Conservation (phyloP, 306 rosid species). For the Clitoria ternatea region DNA sequence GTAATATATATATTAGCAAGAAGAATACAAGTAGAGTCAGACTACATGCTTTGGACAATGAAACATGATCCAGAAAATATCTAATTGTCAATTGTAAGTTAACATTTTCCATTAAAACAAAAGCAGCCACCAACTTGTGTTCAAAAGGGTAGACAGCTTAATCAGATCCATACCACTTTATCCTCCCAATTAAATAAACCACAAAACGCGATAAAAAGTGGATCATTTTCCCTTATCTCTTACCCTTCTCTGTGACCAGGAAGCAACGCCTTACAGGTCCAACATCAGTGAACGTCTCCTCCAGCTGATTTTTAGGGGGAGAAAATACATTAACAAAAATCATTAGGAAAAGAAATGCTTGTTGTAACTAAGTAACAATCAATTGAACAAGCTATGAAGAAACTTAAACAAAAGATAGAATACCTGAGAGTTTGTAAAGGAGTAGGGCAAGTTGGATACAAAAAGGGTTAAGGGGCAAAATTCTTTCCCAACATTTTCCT, state of each 20-base stretch:
- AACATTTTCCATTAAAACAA: background rate
- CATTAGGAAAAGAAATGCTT: background rate
- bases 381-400: background rate
- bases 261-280: constrained; percentile 91
- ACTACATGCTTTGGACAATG: background rate
- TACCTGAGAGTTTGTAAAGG: constrained; percentile 79
- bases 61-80: background rate
- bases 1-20: background rate
- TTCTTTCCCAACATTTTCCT: constrained; percentile 41
- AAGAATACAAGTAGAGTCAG: background rate
- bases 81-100: background rate
- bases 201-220: background rate
- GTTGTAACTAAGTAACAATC: background rate
- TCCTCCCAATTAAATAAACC: background rate
- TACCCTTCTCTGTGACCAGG: constrained; percentile 81
- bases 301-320: constrained; percentile 47
- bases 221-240: background rate
- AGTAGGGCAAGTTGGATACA: constrained; percentile 72
- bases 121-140: background rate
- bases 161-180: background rate
- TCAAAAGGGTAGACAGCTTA: background rate
- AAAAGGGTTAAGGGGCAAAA: constrained; percentile 52
- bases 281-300: constrained; percentile 75
- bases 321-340: background rate
- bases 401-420: background rate